phyloP scores from a whole-genome alignment of 495 filamentous ascomycete genomes.

The Penicillium bialowiezense region DNA sequence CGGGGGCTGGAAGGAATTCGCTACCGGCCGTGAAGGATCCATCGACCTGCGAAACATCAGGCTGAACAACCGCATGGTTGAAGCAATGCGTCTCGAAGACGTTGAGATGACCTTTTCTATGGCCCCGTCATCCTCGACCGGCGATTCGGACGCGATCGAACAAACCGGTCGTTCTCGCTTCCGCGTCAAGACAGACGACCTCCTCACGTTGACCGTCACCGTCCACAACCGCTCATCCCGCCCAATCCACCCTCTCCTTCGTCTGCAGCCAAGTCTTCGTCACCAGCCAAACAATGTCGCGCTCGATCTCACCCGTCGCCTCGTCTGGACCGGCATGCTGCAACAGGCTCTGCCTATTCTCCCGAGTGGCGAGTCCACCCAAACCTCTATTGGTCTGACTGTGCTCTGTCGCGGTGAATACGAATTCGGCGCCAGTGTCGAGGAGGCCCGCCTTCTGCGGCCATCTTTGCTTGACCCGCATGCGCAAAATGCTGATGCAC shows the following conservation, averaged over 20 bases:
- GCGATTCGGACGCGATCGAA: conserved; percentile 19
- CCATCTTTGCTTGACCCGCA: conserved; percentile 6
- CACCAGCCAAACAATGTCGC: conserved; percentile 71
- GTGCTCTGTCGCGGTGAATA: conserved; percentile 77
- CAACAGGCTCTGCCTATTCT: conserved; percentile 69
- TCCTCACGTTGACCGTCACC: conserved; percentile 64
- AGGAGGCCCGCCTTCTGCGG: conserved; percentile 61
- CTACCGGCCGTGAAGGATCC: conserved; percentile 57
- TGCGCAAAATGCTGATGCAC: conserved; percentile 12
- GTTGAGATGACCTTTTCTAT: conserved; percentile 65
- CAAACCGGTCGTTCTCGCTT: conserved; percentile 50
- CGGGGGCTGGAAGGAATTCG: conserved; percentile 68
- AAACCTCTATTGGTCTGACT: conserved; percentile 62
- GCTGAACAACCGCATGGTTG: conserved; percentile 74
- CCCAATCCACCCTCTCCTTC: conserved; percentile 69
- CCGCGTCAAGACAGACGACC: conserved; percentile 63
- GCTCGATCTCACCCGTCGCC: conserved; percentile 77
- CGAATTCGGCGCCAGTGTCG: conserved; percentile 75
- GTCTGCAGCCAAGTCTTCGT: conserved; percentile 72
- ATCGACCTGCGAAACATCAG: conserved; percentile 74
- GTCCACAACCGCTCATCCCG: conserved; percentile 68
- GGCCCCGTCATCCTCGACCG: conserved; percentile 24
- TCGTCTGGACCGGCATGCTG: conserved; percentile 80
- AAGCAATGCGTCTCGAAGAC: conserved; percentile 79
- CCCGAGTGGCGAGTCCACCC: conserved; percentile 48